These are phyloP conservation scores for Lentinus brumalis DNA, from an alignment of 768 basidiomycete species.

Conservation along the genomic window DNA sequence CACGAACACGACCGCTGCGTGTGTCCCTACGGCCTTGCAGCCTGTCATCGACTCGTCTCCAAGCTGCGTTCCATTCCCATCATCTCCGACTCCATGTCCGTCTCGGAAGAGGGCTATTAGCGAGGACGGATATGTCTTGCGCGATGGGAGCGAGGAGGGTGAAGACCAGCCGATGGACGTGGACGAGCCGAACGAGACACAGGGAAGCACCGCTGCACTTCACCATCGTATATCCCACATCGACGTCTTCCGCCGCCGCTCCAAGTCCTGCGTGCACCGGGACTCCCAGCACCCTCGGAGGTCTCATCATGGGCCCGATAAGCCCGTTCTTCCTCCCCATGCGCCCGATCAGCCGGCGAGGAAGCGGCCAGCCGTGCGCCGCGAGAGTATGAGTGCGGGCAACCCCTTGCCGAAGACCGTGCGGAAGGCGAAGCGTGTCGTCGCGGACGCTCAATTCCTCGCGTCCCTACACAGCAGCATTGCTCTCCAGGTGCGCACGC, in stretches of 20 bases:
- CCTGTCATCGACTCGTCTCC: not conserved
- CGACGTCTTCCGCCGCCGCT: conserved; percentile 35
- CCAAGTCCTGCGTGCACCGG: conserved; percentile 32
- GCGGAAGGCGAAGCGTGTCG: conserved; percentile 27
- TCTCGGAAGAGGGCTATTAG: conserved; percentile 14
- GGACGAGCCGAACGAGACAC: conserved; percentile 9
- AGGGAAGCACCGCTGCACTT: not conserved
- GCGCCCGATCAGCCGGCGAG: not conserved
- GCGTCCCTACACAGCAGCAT: conserved; percentile 40
- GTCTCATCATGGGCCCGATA: not conserved
- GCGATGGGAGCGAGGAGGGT: not conserved
- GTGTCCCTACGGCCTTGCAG: conserved; percentile 9
- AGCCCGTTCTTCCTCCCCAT: not conserved
- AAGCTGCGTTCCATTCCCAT: conserved; percentile 41
- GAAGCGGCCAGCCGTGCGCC: conserved; percentile 3
- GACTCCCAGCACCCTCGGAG: conserved; percentile 3
- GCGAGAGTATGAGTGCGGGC: conserved; percentile 22
- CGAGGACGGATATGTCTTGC: conserved; percentile 15
- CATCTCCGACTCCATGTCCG: conserved; percentile 26
- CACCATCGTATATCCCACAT: conserved; percentile 13
- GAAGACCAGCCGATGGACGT: conserved; percentile 13
- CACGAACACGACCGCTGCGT: conserved; percentile 34
- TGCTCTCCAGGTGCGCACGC: conserved; percentile 22
- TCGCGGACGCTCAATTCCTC: conserved; percentile 39
- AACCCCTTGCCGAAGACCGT: conserved; percentile 30